A percentile compares a stretch with the other conserved stretches of the same genome.
Evolutionary conservation across 2,329 filamentous ascomycete genomes (phyloP).

Genomic region (Epichloe sp.): DNA sequence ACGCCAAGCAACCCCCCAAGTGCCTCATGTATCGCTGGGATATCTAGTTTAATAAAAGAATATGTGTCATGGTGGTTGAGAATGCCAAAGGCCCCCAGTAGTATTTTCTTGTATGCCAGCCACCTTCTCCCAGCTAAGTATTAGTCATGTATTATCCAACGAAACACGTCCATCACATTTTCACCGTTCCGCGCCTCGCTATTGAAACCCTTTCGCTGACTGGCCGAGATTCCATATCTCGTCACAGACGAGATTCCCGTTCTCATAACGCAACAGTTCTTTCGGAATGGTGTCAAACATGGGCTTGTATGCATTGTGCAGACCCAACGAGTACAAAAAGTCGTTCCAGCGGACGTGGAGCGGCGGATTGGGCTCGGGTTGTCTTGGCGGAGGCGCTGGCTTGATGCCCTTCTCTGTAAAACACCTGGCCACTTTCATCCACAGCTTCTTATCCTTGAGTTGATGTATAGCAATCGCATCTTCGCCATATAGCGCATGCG

Average conservation of each 20-base stretch:
- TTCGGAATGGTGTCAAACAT: constrained; percentile 13
- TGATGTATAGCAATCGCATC: constrained; percentile 15
- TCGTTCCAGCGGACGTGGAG: constrained; percentile 12
- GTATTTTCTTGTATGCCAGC: too few species aligned
- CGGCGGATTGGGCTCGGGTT: constrained; percentile 4
- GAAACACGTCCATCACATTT: neutral
- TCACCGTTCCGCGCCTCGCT: neutral
- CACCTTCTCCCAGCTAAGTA: too few species aligned
- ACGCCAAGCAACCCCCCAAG: neutral
- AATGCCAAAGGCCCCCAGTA: too few species aligned
- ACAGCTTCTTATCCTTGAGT: constrained; percentile 14
- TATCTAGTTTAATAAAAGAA: neutral
- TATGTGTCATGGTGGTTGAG: neutral
- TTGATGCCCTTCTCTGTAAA: constrained; percentile 17
- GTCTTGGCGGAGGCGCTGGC: constrained; percentile 5
- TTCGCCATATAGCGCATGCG: constrained; percentile 13
- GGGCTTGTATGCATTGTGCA: constrained; percentile 9
- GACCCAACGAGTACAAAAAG: constrained; percentile 11
- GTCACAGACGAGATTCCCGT: constrained; percentile 14
- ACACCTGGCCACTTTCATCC: constrained; percentile 16
- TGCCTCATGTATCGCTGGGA: neutral
- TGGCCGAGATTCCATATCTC: constrained; percentile 14
- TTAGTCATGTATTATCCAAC: too few species aligned
- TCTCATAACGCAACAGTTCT: constrained; percentile 9
- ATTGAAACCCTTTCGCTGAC: constrained; percentile 7